Percentiles rank a stretch among this genome's conserved stretches.
These are phyloP conservation scores for Phytophthora sp. DNA, from an alignment of 352 stramenopile species.

Conservation along the genomic window DNA sequence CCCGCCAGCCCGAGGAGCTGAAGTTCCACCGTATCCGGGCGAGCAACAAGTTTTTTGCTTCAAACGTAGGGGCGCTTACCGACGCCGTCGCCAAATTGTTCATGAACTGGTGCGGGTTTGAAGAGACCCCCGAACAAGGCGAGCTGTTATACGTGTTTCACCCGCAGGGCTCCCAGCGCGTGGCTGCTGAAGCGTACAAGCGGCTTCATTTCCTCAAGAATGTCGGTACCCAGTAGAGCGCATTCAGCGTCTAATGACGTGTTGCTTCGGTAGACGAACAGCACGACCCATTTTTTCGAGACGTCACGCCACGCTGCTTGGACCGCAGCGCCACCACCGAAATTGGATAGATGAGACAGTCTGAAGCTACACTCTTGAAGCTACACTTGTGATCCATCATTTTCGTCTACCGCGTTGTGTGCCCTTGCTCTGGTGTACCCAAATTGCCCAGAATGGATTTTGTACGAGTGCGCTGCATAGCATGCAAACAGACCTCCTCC, in stretches of 20 bases:
- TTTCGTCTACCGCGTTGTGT: constrained; percentile 20
- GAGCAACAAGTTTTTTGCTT: constrained; percentile 76
- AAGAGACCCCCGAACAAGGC: constrained; percentile 14
- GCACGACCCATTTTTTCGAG: constrained; percentile 5
- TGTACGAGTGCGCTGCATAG: no score
- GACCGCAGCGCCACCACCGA: constrained; percentile 5
- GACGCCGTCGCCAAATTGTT: constrained; percentile 20
- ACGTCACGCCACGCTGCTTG: constrained; percentile 3
- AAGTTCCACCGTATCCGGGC: constrained; percentile 79
- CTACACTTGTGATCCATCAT: constrained; percentile 1
- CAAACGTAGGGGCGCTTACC: constrained; percentile 48
- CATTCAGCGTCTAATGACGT: constrained; percentile 13
- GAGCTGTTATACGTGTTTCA: constrained; percentile 57
- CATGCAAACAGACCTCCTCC: no score
- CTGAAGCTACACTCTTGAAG: constrained; percentile 13
- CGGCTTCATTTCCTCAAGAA: constrained; percentile 41
- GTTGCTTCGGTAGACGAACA: constrained; percentile 3
- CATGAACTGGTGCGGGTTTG: constrained; percentile 70
- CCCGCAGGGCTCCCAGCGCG: constrained; percentile 8
- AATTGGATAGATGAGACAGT: constrained; percentile 33
- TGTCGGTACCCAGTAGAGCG: constrained; percentile 26
- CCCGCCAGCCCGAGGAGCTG: constrained; percentile 44
- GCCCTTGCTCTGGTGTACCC: no score
- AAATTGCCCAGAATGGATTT: no score
- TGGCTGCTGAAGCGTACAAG: constrained; percentile 36